Evolutionary conservation across 176 grass and related monocot genomes (phyloP).

Genomic region (Ampelocalamus luodianensis): DNA sequence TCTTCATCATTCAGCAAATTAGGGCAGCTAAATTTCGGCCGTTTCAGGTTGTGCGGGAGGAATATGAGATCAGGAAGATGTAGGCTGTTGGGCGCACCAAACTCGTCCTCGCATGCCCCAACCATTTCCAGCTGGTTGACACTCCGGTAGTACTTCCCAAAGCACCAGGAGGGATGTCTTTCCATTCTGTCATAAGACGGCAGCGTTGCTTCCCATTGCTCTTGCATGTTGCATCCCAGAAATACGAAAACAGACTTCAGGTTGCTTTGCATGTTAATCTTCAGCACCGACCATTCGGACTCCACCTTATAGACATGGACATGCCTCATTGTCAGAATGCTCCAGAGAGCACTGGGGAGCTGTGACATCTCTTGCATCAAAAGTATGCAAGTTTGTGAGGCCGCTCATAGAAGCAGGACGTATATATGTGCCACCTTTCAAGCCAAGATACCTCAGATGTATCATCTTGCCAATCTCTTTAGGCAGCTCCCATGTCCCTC

Average conservation of each 20-base stretch:
- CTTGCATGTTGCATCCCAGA: not conserved
- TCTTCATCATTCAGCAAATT: conserved; percentile 40
- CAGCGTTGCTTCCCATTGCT: not conserved
- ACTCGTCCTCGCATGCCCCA: not conserved
- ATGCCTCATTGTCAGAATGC: conserved; percentile 1
- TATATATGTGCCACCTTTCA: conserved; percentile 29
- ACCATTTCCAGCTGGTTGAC: conserved; percentile 16
- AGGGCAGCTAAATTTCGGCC: conserved; percentile 27
- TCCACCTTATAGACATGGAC: conserved; percentile 16
- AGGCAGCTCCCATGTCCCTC: too few relatives aligned
- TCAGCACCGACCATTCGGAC: not conserved
- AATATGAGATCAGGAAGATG: conserved; percentile 21
- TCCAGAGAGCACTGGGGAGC: not conserved
- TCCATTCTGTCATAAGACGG: not conserved
- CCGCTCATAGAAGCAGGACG: not conserved
- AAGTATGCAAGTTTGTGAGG: conserved; percentile 31
- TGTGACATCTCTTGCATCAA: conserved; percentile 28
- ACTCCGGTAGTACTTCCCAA: not conserved
- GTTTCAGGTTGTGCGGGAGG: conserved; percentile 4
- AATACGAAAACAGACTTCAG: conserved; percentile 17
- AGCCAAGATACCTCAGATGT: too few relatives aligned
- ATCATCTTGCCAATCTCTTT: too few relatives aligned
- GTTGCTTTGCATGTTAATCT: not conserved
- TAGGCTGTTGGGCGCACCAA: not conserved
- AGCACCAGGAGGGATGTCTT: not conserved